Evolutionary conservation across 192 early-diverging fungal species (phyloP).

Genomic region (Coemansia sp.): DNA sequence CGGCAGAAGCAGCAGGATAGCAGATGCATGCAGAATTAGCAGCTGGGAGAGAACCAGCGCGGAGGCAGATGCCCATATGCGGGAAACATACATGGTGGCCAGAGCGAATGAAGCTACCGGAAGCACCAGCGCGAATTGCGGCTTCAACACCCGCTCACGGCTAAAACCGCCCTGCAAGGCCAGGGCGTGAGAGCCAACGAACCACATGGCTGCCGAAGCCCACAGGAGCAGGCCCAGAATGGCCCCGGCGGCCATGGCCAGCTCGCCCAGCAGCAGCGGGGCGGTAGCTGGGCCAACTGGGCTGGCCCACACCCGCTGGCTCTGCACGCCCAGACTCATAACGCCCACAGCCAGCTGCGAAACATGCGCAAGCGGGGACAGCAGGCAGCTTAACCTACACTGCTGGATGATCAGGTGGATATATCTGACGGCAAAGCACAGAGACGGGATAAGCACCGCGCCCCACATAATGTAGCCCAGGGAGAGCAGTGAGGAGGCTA

Average conservation of each 20-base stretch:
- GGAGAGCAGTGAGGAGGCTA: conserved; percentile 17
- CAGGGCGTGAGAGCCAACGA: conserved; percentile 21
- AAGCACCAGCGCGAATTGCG: conserved; percentile 2
- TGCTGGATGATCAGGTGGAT: conserved; percentile 2
- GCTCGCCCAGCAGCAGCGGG: conserved; percentile 40
- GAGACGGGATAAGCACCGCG: conserved; percentile 9
- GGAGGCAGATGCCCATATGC: conserved; percentile 25
- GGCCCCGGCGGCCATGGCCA: conserved; percentile 41
- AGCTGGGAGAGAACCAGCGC: conserved; percentile 3
- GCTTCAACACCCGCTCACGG: background rate
- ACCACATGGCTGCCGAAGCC: conserved; percentile 31
- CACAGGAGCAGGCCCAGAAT: conserved; percentile 39
- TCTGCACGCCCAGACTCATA: conserved; percentile 38
- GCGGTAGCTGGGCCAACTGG: conserved; percentile 26
- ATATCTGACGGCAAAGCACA: conserved; percentile 15
- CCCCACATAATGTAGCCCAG: conserved; percentile 28
- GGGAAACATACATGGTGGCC: conserved; percentile 27
- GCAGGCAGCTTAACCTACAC: conserved; percentile 1
- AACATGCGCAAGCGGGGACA: conserved; percentile 11
- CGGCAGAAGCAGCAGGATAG: background rate
- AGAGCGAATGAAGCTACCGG: conserved; percentile 29
- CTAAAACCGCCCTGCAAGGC: background rate
- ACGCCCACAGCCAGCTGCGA: conserved; percentile 29
- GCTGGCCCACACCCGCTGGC: conserved; percentile 34
- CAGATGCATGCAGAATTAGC: conserved; percentile 5